phyloP scores from a whole-genome alignment of 2,329 filamentous ascomycete species.

The Juglanconis oblonga region DNA sequence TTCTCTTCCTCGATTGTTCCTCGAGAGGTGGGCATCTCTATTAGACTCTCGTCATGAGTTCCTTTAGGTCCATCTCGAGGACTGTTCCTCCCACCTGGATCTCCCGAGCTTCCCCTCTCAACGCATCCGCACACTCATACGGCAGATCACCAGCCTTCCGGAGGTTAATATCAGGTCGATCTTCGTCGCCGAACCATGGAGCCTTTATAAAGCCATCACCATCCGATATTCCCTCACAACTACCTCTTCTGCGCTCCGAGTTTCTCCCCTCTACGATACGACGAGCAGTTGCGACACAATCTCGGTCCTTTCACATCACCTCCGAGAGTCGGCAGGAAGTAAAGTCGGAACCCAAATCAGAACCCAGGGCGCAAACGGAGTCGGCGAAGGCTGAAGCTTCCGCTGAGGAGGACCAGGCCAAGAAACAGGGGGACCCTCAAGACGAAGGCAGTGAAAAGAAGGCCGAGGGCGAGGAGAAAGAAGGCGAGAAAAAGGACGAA shows the following conservation, averaged over 20 bases:
- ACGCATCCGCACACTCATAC: constrained; percentile 29
- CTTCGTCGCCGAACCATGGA: constrained; percentile 26
- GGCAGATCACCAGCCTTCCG: constrained; percentile 47
- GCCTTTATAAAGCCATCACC: constrained; percentile 25
- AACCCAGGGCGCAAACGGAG: constrained; percentile 37
- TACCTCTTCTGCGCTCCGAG: constrained; percentile 42
- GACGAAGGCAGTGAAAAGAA: constrained; percentile 43
- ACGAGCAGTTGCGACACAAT: constrained; percentile 26
- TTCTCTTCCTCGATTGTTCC: constrained; percentile 9
- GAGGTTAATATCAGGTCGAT: constrained; percentile 38
- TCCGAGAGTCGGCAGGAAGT: constrained; percentile 30
- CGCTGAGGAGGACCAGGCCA: constrained; percentile 30
- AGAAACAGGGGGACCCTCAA: constrained; percentile 40
- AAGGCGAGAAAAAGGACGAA: constrained; percentile 54
- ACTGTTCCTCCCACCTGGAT: constrained; percentile 41
- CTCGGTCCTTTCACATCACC: constrained; percentile 38
- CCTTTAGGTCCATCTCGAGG: constrained; percentile 39
- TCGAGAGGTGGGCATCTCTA: constrained; percentile 22
- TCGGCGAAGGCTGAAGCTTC: constrained; percentile 27
- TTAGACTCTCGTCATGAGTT: constrained; percentile 40
- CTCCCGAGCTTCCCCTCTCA: constrained; percentile 38
- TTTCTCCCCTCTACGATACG: constrained; percentile 41
- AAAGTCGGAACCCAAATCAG: constrained; percentile 28
- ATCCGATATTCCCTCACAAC: constrained; percentile 27
- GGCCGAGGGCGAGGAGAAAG: constrained; percentile 40